Percentiles rank a stretch among this genome's conserved stretches.
phyloP scores from a whole-genome alignment of 2,329 filamentous ascomycete genomes.

The Talaromyces amestolkiae region DNA sequence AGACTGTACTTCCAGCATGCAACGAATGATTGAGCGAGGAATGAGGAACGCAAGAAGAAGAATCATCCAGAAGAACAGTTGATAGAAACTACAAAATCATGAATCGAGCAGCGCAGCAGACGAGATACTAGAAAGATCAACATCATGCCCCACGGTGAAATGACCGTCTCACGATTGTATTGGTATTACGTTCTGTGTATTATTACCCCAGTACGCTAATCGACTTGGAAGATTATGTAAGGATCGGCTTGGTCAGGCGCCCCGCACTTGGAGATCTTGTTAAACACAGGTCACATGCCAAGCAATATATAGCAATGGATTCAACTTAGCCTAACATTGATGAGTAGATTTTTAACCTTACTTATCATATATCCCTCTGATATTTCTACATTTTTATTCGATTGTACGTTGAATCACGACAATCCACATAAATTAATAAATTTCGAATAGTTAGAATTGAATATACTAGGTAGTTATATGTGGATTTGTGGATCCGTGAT shows the following conservation, averaged over 20 bases:
- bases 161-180: not conserved
- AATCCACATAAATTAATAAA: no score
- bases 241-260: not conserved
- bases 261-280: not conserved
- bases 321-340: not conserved
- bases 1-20: not conserved
- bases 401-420: no score
- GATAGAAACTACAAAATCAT: not conserved
- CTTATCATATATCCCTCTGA: no score
- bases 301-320: not conserved
- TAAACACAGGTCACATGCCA: not conserved
- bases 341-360: no score
- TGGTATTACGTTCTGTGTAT: not conserved
- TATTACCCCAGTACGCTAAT: not conserved
- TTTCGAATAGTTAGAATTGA: no score
- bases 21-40: not conserved
- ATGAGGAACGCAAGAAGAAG: not conserved
- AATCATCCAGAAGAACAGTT: not conserved
- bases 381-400: no score
- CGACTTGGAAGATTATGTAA: not conserved
- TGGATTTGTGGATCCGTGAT: not conserved
- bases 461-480: no score
- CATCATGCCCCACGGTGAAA: constrained; percentile 3
- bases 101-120: not conserved
- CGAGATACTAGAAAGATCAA: not conserved